Evolutionary conservation across 2,329 filamentous ascomycete genomes (phyloP).

Genomic region (Cordyceps tenuipes): DNA sequence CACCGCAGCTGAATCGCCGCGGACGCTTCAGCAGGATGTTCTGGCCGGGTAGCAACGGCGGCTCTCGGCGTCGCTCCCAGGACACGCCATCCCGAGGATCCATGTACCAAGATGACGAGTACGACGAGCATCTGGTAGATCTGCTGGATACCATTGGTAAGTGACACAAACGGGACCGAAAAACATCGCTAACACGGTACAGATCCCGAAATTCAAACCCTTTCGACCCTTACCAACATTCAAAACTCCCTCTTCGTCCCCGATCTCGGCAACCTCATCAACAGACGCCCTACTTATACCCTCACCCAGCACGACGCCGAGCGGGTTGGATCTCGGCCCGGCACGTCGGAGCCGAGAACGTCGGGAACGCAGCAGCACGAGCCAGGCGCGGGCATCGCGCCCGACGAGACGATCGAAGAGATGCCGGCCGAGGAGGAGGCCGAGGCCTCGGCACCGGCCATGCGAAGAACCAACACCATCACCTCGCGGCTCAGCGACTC

Average conservation of each 20-base stretch:
- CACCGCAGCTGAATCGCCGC: background rate
- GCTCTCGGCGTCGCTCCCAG: background rate
- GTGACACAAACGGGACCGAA: slow-evolving; percentile 6
- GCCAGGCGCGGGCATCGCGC: slow-evolving; percentile 16
- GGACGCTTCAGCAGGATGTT: slow-evolving; percentile 8
- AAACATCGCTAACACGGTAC: slow-evolving; percentile 9
- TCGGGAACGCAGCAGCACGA: slow-evolving; percentile 9
- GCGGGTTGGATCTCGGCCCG: slow-evolving; percentile 6
- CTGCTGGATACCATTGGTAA: slow-evolving; percentile 33
- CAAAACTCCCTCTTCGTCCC: slow-evolving; percentile 86
- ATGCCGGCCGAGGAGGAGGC: slow-evolving; percentile 17
- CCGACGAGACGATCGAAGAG: slow-evolving; percentile 16
- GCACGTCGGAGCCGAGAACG: background rate
- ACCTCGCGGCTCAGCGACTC: slow-evolving; percentile 60
- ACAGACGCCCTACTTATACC: slow-evolving; percentile 70
- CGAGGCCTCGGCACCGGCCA: slow-evolving; percentile 15
- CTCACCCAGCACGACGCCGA: slow-evolving; percentile 42
- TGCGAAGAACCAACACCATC: slow-evolving; percentile 47
- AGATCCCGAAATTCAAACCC: slow-evolving; percentile 77
- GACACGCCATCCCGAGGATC: background rate
- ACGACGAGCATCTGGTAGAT: slow-evolving; percentile 31
- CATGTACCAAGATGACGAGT: slow-evolving; percentile 22
- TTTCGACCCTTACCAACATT: slow-evolving; percentile 80
- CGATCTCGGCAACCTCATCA: slow-evolving; percentile 66
- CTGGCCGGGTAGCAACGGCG: slow-evolving; percentile 9